Conservation (phyloP, 208 protist species). For the Lotmaria passim region DNA sequence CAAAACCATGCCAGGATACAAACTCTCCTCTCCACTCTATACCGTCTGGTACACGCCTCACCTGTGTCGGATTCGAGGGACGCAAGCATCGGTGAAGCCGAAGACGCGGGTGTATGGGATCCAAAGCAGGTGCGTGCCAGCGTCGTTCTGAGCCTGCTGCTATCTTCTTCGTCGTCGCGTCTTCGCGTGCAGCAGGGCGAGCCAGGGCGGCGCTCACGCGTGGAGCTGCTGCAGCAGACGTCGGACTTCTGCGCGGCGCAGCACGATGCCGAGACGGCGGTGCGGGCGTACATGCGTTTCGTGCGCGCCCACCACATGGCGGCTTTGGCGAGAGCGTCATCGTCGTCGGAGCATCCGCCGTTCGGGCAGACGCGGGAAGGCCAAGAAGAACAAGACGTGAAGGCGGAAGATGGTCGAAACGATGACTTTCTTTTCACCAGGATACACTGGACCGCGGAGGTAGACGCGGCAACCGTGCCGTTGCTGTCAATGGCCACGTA, state of each 20-base stretch:
- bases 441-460: no score
- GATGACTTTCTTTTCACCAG: no score
- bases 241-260: constrained; percentile 20
- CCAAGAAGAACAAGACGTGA: no score
- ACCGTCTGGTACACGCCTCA: constrained; percentile 20
- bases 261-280: constrained; percentile 27
- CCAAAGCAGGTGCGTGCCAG: neutral
- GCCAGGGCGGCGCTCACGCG: neutral
- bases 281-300: constrained; percentile 32
- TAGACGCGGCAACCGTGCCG: neutral
- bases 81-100: no score
- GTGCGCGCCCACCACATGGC: neutral
- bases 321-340: neutral
- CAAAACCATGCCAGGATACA: neutral
- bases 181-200: neutral
- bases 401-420: no score
- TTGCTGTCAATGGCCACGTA: constrained; percentile 16
- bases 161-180: neutral
- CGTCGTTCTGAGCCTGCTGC: neutral
- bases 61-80: no score
- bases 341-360: neutral
- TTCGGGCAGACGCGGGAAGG: no score
- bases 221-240: constrained; percentile 19
- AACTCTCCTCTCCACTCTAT: neutral
- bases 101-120: neutral